Percentiles rank a stretch among this genome's conserved stretches.
Conservation (phyloP, 306 rosid species). For the Acacia confusa region DNA sequence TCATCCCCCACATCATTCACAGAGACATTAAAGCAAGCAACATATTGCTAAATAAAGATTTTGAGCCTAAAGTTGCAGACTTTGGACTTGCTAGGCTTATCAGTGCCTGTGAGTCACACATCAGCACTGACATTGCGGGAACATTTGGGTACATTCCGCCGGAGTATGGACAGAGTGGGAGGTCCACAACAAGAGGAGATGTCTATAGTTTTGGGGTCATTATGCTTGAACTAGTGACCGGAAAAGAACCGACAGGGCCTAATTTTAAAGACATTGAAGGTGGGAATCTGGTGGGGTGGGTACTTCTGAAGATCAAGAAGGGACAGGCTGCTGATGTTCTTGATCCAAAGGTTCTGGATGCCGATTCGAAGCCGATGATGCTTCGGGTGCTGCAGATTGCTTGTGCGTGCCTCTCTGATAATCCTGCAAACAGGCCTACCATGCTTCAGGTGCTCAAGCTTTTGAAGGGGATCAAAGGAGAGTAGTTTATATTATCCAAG, state of each 20-base stretch:
- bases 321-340: slow-evolving; percentile 79
- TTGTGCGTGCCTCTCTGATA: slow-evolving; percentile 77
- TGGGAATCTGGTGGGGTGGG: slow-evolving; percentile 99
- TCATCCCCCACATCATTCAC: slow-evolving; percentile 92
- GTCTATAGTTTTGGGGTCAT: slow-evolving; percentile 96
- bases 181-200: slow-evolving; percentile 89
- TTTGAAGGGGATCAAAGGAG: slow-evolving; percentile 70
- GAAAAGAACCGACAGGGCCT: slow-evolving; percentile 98
- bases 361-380: slow-evolving; percentile 80
- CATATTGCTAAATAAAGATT: slow-evolving; percentile 80
- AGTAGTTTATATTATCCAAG: slow-evolving; percentile 27
- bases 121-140: slow-evolving; percentile 90
- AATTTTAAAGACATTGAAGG: slow-evolving; percentile 89
- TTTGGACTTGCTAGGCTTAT: slow-evolving; percentile 93
- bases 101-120: slow-evolving; percentile 96
- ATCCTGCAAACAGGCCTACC: slow-evolving; percentile 86
- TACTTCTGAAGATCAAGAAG: slow-evolving; percentile 70
- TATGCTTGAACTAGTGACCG: slow-evolving; percentile 83
- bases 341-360: slow-evolving; percentile 66
- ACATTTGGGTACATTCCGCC: slow-evolving; percentile 99
- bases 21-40: slow-evolving; percentile 95
- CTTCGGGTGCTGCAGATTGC: slow-evolving; percentile 82
- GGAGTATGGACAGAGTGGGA: slow-evolving; percentile 96
- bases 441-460: slow-evolving; percentile 89
- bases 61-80: slow-evolving; percentile 91